Evolutionary conservation across 345 rosid genomes (phyloP).

Genomic region (Sonneratia alba): DNA sequence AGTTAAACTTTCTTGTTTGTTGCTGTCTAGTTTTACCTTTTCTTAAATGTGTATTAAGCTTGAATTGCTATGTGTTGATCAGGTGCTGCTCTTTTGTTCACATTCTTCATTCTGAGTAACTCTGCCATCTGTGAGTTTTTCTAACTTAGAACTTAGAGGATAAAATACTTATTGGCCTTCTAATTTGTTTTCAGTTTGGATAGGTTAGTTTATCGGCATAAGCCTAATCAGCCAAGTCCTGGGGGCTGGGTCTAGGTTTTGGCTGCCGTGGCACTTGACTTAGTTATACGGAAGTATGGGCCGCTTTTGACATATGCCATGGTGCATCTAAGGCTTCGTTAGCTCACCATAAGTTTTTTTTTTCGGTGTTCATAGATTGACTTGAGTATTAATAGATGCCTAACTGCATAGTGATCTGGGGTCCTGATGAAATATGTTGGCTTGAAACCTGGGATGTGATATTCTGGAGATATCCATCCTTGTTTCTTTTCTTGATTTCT

Average conservation of each 20-base stretch:
- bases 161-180: not conserved
- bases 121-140: constrained; percentile 46
- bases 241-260: not conserved
- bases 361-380: not conserved
- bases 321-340: not conserved
- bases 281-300: not conserved
- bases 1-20: not conserved
- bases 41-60: not conserved
- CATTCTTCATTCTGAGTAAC: constrained; percentile 46
- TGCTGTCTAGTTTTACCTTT: not conserved
- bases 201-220: not conserved
- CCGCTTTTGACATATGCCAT: not conserved
- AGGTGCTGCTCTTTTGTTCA: constrained; percentile 53
- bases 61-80: constrained; percentile 41
- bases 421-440: not conserved
- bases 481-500: not conserved
- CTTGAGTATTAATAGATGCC: not conserved
- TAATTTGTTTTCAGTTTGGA: not conserved
- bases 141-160: constrained; percentile 27
- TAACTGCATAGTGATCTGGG: not conserved
- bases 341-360: not conserved
- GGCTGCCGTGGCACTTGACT: not conserved
- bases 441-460: not conserved
- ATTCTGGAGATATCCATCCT: not conserved
- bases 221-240: not conserved